Conservation (phyloP, 2,329 filamentous ascomycete genomes). For the Colletotrichum theobromicola region DNA sequence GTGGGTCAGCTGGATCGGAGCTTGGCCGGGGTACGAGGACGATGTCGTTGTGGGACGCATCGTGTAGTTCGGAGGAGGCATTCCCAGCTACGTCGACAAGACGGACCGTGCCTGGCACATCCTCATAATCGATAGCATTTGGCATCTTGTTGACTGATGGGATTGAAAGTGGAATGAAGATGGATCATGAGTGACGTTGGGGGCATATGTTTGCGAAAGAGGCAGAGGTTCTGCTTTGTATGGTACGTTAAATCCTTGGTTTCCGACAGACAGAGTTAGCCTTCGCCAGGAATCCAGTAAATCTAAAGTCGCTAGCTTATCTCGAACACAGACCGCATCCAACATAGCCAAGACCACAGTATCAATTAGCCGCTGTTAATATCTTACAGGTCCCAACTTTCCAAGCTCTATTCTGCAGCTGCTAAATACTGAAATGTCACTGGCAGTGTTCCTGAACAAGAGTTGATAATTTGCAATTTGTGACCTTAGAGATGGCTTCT, state of each 20-base stretch:
- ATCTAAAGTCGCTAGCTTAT: not conserved
- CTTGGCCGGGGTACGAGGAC: not conserved
- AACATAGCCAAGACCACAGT: no score
- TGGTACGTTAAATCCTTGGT: not conserved
- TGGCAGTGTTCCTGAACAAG: not conserved
- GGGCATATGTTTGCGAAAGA: not conserved
- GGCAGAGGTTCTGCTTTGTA: not conserved
- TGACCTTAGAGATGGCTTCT: no score
- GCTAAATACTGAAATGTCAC: not conserved
- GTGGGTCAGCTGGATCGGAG: not conserved
- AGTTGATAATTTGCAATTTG: not conserved
- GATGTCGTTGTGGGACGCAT: not conserved
- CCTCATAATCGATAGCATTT: not conserved
- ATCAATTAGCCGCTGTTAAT: not conserved
- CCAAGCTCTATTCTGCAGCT: not conserved
- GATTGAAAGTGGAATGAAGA: not conserved
- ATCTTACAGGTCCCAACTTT: rapidly evolving
- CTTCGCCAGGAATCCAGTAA: not conserved
- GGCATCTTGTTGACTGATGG: not conserved
- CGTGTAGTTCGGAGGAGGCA: not conserved
- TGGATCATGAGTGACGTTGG: no score
- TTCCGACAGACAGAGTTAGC: not conserved
- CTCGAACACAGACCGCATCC: no score
- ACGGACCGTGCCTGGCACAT: not conserved
- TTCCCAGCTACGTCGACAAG: not conserved